Evolutionary conservation across 345 rosid genomes (phyloP), one percentile per base, ranked within the genome.

Genomic region (Kandelia obovata): DNA sequence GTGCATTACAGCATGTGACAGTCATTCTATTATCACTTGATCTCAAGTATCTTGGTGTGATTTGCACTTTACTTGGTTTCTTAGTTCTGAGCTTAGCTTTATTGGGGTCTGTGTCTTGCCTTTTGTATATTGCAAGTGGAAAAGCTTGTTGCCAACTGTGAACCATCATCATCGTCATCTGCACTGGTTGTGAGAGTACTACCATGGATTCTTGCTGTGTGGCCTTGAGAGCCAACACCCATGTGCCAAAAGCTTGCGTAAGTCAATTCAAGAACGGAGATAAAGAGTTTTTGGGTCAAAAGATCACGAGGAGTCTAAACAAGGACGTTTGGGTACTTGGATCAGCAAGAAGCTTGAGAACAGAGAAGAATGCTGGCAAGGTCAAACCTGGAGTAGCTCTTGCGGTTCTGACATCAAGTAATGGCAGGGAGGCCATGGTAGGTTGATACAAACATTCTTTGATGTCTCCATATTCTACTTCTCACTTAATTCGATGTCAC

Each of bases 191-290:
- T 21, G 20, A 57, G 64, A 27, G 1, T n/a, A 55, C 35, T 30
- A 51, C 61, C 56, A 92, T 92, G 98, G 90, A 87, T 82, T 92
- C 96, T 61, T 73, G 85, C 77, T 76, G 80, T 71, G 80, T 80
- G 73, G 73, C 75, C 53, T 73, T 83, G 69, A 73, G 73, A 68
- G 70, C 82, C 72, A 87, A 77, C 49, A 49, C 80, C 68, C 77
- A 51, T 69, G 47, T 86, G 78, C 47, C 79, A 31, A 81, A 72
- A 67, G 59, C 70, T 66, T 67, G 73, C 51, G 72, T 68, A 53
- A 58, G 63, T 68, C 73, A 84, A 52, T 73, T 69, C 59, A 80
- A 65, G 65, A 72, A 60, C 70, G 83, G 78, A 17, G 87, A 81
- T 27, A 77, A 73, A 66, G 78, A 82, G 28, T 84, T 93, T 73